Base-by-base conservation (phyloP, 2,329 filamentous ascomycete genomes). In the Fusarium nygamai region DNA sequence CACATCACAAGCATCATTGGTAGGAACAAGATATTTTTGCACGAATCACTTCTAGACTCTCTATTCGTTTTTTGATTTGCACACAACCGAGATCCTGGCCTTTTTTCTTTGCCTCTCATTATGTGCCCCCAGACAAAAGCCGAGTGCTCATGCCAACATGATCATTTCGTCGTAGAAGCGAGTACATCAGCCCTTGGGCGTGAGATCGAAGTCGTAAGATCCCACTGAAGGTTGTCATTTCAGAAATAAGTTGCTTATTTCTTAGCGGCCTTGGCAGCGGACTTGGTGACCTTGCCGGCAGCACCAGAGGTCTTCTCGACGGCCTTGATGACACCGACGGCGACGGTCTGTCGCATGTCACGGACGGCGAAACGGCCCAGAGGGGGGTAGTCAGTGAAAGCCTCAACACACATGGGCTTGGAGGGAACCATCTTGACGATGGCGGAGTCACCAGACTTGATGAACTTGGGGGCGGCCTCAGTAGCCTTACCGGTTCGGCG, bases 381-480 rank as follows among this genome's bases (percentile, higher is more conserved):
- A 87, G 96, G 96, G 84, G 96, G 96, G 92, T 98, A 99, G 85
- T 98, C 95, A 83, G 95, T 98, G 95, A 98, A 99, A 82, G 96
- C 90, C 94, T 99, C 96, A 88, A 99, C 96, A 88, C 96, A 99
- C 96, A 99, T 99, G 86, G 96, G 96, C 95, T 99, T 99, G 90
- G 96, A 98, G 86, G 96, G 96, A 91, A 98, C 85, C 96, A 99
- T 98, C 95, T 98, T 98, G 90, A 99, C 96, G 89, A 99, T 99
- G 87, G 96, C 96, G 81, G 96, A 96, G 87, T 99, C 96, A 93
- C 96, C 96, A 84, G 96, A 98, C 95, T 99, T 99, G 94, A 99
- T 95, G 93, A 98, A 98, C 93, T 99, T 99, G 89, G 96, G 96
- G 84, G 84, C 85, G 86, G 89, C 84, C 89, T 99, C 96, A 84